Percentiles rank a stretch among this genome's conserved stretches.
Evolutionary conservation across 1,284 basidiomycete species (phyloP).

Genomic region (Athelia psychrophila): DNA sequence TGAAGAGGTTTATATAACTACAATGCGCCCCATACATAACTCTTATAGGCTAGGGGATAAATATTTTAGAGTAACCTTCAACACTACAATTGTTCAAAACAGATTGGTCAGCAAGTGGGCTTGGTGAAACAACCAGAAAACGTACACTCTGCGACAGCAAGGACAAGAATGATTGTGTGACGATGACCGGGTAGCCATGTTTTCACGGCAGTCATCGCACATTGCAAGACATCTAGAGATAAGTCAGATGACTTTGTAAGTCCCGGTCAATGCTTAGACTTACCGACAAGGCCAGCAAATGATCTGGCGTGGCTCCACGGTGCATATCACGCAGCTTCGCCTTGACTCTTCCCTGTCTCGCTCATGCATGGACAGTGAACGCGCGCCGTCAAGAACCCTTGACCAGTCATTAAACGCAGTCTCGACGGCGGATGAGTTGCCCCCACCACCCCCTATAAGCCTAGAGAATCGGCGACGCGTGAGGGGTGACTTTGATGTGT

Average conservation of each 20-base stretch:
- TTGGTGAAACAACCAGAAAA: slow-evolving; percentile 10
- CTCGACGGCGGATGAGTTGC: slow-evolving; percentile 4
- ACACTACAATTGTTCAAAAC: slow-evolving; percentile 39
- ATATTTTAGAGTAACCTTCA: slow-evolving; percentile 72
- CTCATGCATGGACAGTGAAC: slow-evolving; percentile 7
- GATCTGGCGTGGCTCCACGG: slow-evolving; percentile 62
- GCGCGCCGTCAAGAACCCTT: slow-evolving; percentile 3
- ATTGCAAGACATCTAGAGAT: slow-evolving; percentile 60
- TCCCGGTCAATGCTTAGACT: slow-evolving; percentile 22
- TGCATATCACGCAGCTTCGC: slow-evolving; percentile 68
- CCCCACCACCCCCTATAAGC: slow-evolving; percentile 21
- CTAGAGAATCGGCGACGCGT: slow-evolving; percentile 43
- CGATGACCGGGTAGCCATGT: slow-evolving; percentile 58
- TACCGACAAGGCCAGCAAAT: slow-evolving; percentile 81
- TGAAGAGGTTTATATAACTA: too few species aligned
- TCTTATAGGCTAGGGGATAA: slow-evolving; percentile 42
- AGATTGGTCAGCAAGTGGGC: slow-evolving; percentile 1
- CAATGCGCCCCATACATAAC: background rate
- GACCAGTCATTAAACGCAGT: background rate
- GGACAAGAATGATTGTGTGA: slow-evolving; percentile 71
- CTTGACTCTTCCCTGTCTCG: slow-evolving; percentile 29
- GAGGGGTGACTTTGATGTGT: slow-evolving; percentile 37
- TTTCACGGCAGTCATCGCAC: slow-evolving; percentile 71
- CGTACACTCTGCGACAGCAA: slow-evolving; percentile 67
- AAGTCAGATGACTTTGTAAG: background rate